Conservation (phyloP, 2,329 filamentous ascomycete species). For the Fusarium drepaniforme region DNA sequence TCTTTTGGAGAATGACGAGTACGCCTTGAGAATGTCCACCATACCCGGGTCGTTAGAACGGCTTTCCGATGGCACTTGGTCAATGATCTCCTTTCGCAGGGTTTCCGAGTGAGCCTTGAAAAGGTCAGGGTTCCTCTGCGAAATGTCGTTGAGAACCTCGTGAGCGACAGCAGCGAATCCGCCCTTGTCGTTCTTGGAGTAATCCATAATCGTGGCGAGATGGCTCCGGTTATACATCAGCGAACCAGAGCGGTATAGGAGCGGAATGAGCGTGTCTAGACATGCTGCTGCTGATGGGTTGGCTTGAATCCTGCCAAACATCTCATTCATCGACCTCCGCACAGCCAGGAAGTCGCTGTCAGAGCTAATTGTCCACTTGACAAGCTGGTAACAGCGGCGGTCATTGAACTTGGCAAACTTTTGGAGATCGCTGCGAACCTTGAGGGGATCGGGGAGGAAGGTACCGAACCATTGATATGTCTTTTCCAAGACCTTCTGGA, state of each 20-base stretch:
- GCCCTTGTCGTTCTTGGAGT: constrained; percentile 85
- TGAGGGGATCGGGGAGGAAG: constrained; percentile 80
- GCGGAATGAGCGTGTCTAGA: constrained; percentile 82
- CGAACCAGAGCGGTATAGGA: constrained; percentile 86
- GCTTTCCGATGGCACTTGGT: constrained; percentile 79
- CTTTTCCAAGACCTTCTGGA: constrained; percentile 77
- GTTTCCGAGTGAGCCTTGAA: constrained; percentile 95
- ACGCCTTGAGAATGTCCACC: constrained; percentile 94
- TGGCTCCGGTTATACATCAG: constrained; percentile 96
- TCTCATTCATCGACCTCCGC: constrained; percentile 88
- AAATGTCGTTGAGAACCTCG: constrained; percentile 92
- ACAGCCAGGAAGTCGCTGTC: constrained; percentile 95
- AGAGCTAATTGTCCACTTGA: constrained; percentile 85
- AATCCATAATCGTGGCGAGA: constrained; percentile 88
- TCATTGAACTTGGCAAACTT: constrained; percentile 95
- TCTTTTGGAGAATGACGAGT: constrained; percentile 88
- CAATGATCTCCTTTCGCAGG: constrained; percentile 86
- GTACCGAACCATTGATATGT: constrained; percentile 80
- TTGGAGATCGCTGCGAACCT: constrained; percentile 82
- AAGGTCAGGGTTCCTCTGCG: constrained; percentile 86
- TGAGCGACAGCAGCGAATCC: constrained; percentile 84
- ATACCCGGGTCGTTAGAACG: constrained; percentile 77
- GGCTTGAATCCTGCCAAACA: constrained; percentile 83
- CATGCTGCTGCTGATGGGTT: constrained; percentile 70
- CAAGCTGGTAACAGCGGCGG: constrained; percentile 87